phyloP scores from a whole-genome alignment of 1,284 basidiomycete genomes.

The Rhodotorula sp. region DNA sequence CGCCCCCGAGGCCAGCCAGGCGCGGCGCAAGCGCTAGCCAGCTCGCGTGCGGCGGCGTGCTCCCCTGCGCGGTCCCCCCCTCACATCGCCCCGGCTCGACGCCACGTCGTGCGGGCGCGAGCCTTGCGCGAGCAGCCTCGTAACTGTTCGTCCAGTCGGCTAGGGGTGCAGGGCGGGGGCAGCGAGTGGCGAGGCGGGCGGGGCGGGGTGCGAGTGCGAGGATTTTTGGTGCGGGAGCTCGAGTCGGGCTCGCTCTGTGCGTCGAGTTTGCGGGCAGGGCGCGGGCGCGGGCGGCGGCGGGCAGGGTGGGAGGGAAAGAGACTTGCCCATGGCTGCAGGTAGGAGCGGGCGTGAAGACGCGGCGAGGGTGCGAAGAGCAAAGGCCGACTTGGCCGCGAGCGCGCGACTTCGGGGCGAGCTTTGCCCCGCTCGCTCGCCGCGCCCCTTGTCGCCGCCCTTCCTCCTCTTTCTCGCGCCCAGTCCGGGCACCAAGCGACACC shows the following conservation, averaged over 20 bases:
- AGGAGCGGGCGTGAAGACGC: slow-evolving; percentile 21
- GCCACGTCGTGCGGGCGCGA: not conserved
- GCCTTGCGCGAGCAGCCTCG: not conserved
- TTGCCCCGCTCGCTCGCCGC: too few relatives aligned
- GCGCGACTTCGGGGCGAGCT: not conserved
- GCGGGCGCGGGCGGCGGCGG: not conserved
- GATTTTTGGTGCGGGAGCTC: slow-evolving; percentile 2
- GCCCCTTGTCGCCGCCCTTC: too few relatives aligned
- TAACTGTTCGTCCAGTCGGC: not conserved
- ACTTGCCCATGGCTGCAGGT: slow-evolving; percentile 17
- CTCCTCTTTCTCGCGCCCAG: too few relatives aligned
- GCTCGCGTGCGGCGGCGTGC: not conserved
- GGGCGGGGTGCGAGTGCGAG: slow-evolving; percentile 2
- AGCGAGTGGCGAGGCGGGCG: not conserved
- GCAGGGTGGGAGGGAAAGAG: not conserved
- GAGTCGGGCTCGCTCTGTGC: not conserved
- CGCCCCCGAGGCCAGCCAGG: too few relatives aligned
- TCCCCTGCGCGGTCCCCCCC: too few relatives aligned
- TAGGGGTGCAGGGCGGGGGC: not conserved
- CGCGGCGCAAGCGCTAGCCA: too few relatives aligned
- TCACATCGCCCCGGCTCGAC: too few relatives aligned
- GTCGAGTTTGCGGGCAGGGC: too few relatives aligned
- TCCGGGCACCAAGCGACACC: too few relatives aligned
- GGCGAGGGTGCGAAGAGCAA: slow-evolving; percentile 19
- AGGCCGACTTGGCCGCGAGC: not conserved